These are phyloP conservation scores for Deuterostichococcus epilithicus DNA, from an alignment of 139 green algal genomes.

Conservation along the genomic window DNA sequence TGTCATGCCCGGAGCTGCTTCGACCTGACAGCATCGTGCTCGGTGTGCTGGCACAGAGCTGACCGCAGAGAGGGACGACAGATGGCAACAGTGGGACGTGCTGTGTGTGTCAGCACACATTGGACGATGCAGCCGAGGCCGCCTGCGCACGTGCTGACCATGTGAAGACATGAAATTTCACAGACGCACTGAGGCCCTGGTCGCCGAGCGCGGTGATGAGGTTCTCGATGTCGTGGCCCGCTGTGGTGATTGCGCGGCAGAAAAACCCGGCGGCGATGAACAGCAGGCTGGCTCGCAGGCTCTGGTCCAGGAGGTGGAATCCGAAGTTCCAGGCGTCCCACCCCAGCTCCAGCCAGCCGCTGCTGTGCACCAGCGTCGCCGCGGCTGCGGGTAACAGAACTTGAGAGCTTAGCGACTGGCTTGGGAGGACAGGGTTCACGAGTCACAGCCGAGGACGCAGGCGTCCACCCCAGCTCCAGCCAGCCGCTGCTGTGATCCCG, in stretches of 20 bases:
- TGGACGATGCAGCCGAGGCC: too few species aligned
- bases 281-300: neutral
- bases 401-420: neutral
- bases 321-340: neutral
- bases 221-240: neutral
- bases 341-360: neutral
- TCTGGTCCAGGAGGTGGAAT: constrained; percentile 6
- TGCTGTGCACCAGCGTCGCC: neutral
- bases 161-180: too few species aligned
- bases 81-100: too few species aligned
- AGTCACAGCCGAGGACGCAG: neutral
- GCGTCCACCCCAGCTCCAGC: neutral
- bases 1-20: too few species aligned
- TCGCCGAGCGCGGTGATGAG: neutral
- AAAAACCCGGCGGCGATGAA: constrained; percentile 11
- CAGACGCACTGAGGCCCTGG: neutral
- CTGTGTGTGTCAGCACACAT: too few species aligned
- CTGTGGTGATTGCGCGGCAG: neutral
- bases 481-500: neutral
- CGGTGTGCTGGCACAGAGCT: too few species aligned
- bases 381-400: neutral
- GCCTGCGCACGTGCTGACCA: too few species aligned
- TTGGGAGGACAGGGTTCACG: neutral
- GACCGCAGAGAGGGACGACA: too few species aligned
- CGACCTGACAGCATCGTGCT: too few species aligned